Evolutionary conservation across 83 land plant genomes (phyloP).

Genomic region (Thuja plicata): DNA sequence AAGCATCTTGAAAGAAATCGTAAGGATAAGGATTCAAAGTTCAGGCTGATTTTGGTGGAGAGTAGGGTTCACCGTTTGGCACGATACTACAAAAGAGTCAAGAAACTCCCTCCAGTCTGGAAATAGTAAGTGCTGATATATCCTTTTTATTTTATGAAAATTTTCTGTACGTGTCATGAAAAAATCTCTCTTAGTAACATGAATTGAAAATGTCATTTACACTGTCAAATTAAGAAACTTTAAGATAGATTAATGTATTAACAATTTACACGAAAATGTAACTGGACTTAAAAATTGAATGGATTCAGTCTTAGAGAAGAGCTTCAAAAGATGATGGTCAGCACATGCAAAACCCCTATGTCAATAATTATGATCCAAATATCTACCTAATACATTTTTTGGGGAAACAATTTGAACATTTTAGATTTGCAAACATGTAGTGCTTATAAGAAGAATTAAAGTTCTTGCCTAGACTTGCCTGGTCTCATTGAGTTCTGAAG

Average conservation of each 20-base stretch:
- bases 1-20: slow-evolving; percentile 88
- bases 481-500: no score
- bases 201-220: not conserved
- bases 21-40: slow-evolving; percentile 90
- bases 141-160: not conserved
- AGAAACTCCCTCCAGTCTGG: slow-evolving; percentile 91
- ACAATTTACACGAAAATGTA: no score
- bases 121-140: slow-evolving; percentile 58
- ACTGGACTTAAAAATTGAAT: no score
- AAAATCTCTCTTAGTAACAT: not conserved
- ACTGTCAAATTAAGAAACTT: not conserved
- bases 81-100: slow-evolving; percentile 81
- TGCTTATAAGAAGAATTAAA: no score
- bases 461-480: no score
- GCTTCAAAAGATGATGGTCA: not conserved
- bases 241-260: not conserved
- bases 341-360: not conserved
- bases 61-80: slow-evolving; percentile 82
- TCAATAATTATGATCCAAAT: not conserved
- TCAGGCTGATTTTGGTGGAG: slow-evolving; percentile 78
- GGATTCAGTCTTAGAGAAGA: not conserved
- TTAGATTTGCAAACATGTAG: not conserved
- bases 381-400: not conserved
- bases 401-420: not conserved
- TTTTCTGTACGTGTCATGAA: not conserved